phyloP scores from a whole-genome alignment of 2,329 filamentous ascomycete genomes.

The Aspergillus tanneri region DNA sequence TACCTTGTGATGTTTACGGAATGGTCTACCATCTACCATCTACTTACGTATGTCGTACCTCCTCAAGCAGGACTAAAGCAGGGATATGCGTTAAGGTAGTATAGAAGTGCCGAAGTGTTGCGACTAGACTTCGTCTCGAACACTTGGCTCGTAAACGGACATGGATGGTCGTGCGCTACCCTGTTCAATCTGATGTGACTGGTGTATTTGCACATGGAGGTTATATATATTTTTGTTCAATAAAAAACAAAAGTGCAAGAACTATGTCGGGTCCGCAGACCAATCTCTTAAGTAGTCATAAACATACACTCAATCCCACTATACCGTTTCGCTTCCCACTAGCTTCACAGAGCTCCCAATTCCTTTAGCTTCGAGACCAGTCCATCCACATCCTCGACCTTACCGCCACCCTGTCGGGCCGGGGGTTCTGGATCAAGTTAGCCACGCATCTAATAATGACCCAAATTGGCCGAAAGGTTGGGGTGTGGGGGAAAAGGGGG shows the following conservation, averaged over 20 bases:
- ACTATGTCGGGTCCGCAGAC: no score
- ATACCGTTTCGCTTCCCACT: not conserved
- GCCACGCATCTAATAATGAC: slow-evolving; percentile 7
- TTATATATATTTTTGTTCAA: not conserved
- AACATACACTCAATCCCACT: slow-evolving; percentile 13
- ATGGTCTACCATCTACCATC: no score
- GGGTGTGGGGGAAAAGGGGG: no score
- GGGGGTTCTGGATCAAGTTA: slow-evolving; percentile 66
- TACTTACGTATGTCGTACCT: no score
- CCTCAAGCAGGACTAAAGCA: no score
- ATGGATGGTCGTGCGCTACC: no score
- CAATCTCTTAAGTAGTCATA: no score
- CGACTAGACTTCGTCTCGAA: not conserved
- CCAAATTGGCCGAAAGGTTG: slow-evolving; percentile 1
- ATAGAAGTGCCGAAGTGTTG: not conserved
- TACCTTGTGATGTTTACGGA: no score
- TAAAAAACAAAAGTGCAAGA: no score
- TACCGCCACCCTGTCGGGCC: slow-evolving; percentile 84
- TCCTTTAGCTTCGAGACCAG: slow-evolving; percentile 93
- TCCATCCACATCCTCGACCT: slow-evolving; percentile 97
- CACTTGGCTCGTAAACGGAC: not conserved
- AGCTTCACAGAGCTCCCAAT: slow-evolving; percentile 76
- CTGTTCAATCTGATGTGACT: not conserved
- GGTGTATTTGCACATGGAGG: not conserved
- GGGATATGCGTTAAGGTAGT: no score